Evolutionary conservation across 192 early-diverging fungal genomes (phyloP).

Genomic region (Backusella tuberculispora): DNA sequence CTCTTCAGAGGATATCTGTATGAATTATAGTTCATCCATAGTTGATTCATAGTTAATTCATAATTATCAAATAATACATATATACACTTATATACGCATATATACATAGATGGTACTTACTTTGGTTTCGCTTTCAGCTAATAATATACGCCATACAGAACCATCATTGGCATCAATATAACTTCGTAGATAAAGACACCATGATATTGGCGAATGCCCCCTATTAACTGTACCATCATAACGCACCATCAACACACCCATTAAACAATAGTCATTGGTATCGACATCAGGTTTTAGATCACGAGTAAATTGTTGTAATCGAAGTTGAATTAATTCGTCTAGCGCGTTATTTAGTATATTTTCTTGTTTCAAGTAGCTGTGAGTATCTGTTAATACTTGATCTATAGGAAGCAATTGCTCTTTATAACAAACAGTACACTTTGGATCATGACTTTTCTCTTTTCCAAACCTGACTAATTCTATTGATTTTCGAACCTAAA

Average conservation of each 20-base stretch:
- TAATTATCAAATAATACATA: neutral
- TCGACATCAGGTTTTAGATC: neutral
- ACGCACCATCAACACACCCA: conserved; percentile 23
- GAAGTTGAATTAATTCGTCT: neutral
- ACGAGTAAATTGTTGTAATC: conserved; percentile 11
- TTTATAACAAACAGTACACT: neutral
- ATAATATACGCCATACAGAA: conserved; percentile 8
- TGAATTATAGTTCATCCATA: neutral
- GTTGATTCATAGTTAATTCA: neutral
- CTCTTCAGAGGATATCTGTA: conserved; percentile 21
- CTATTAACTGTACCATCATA: conserved; percentile 5
- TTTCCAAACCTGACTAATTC: conserved; percentile 3
- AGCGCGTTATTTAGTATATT: neutral
- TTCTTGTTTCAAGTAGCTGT: conserved; percentile 11
- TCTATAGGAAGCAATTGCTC: conserved; percentile 1
- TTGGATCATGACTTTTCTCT: neutral
- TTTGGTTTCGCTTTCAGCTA: neutral
- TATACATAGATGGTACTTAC: neutral
- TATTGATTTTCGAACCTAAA: conserved; percentile 1
- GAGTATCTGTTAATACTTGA: conserved; percentile 12
- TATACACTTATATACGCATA: too few relatives aligned
- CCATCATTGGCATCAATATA: conserved; percentile 18
- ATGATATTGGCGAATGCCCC: neutral
- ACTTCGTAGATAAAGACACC: conserved; percentile 21
- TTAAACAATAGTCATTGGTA: neutral